Conservation (phyloP, 2,329 filamentous ascomycete species). For the Waltergamsia citrina region DNA sequence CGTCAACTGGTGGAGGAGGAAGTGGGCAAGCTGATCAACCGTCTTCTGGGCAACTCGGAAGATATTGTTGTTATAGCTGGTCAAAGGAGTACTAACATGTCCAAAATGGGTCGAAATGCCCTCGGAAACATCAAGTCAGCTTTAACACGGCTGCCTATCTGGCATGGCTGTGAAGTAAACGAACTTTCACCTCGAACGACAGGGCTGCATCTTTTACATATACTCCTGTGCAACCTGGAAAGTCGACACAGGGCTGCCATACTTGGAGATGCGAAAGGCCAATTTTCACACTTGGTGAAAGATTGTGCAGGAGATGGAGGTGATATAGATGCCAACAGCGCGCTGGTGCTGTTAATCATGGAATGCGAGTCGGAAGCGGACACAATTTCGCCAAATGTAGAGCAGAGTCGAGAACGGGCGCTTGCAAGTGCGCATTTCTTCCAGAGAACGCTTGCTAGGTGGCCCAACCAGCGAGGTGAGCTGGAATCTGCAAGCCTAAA, state of each 20-base stretch:
- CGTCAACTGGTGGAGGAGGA: constrained; percentile 46
- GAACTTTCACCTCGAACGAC: constrained; percentile 53
- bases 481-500: constrained; percentile 27
- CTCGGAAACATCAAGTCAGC: constrained; percentile 43
- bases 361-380: constrained; percentile 19
- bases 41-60: constrained; percentile 39
- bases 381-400: neutral
- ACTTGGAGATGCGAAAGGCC: constrained; percentile 15
- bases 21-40: constrained; percentile 43
- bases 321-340: constrained; percentile 24
- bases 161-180: constrained; percentile 42
- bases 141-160: constrained; percentile 45
- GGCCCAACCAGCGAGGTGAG: constrained; percentile 16
- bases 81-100: constrained; percentile 60
- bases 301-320: constrained; percentile 2
- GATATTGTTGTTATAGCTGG: constrained; percentile 53
- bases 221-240: constrained; percentile 15
- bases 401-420: neutral
- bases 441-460: constrained; percentile 15
- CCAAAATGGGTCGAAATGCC: constrained; percentile 50
- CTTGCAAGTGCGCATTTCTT: constrained; percentile 21
- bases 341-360: constrained; percentile 29
- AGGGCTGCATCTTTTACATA: constrained; percentile 53
- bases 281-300: constrained; percentile 13
- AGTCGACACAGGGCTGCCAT: constrained; percentile 16